Percentiles rank a stretch among this genome's conserved stretches.
These are phyloP conservation scores for Murraya koenigii DNA, from an alignment of 345 rosid species.

Conservation along the genomic window DNA sequence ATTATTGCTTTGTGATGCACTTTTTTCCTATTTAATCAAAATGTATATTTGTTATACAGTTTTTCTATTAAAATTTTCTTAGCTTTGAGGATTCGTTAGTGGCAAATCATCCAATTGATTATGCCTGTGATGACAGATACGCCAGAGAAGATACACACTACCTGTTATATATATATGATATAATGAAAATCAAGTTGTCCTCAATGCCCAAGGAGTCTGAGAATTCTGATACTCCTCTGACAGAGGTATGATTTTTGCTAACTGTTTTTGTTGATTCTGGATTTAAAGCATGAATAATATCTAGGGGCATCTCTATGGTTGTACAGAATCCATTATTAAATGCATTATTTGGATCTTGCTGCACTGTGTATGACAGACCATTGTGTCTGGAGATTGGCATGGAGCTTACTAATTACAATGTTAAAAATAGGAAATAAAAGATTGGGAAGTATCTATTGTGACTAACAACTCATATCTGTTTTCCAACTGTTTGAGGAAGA, in stretches of 20 bases:
- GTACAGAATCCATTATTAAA: neutral
- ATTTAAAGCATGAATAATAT: too few species aligned
- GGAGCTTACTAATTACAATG: neutral
- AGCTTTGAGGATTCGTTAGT: neutral
- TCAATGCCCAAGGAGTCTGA: conserved; percentile 41
- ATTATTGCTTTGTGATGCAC: neutral
- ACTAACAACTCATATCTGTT: neutral
- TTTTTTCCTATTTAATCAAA: neutral
- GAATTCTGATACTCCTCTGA: conserved; percentile 51
- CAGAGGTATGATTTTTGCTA: conserved; percentile 51
- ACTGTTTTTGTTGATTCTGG: too few species aligned
- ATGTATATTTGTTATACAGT: neutral
- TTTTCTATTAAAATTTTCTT: neutral
- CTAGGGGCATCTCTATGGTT: neutral
- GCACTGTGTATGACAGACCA: neutral
- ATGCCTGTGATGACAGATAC: conserved; percentile 55
- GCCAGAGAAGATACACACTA: conserved; percentile 98
- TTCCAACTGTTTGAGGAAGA: neutral
- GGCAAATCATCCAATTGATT: conserved; percentile 7
- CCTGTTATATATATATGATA: conserved; percentile 72
- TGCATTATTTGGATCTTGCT: neutral
- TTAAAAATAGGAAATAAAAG: neutral
- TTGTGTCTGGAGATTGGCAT: neutral
- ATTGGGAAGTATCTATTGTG: neutral
- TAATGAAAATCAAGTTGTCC: conserved; percentile 54